These are phyloP conservation scores for Podochytrium sp. DNA, from an alignment of 192 early-diverging fungal species.

Conservation along the genomic window DNA sequence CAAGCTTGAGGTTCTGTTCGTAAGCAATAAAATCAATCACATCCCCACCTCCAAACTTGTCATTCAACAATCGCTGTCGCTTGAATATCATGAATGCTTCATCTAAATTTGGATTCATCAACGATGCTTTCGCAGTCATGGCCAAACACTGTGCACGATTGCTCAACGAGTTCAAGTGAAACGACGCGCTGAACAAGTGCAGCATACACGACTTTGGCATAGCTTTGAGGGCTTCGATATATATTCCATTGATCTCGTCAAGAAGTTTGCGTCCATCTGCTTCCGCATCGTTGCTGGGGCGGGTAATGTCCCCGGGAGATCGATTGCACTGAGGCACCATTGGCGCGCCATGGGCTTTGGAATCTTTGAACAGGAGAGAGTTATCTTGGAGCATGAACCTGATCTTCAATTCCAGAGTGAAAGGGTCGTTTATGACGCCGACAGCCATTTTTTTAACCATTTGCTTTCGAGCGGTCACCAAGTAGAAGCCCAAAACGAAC, in stretches of 20 bases:
- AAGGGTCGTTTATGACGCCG: constrained; percentile 17
- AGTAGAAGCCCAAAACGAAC: constrained; percentile 29
- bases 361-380: constrained; percentile 38
- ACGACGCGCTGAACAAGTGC: constrained; percentile 41
- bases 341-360: no score
- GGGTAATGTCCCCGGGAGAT: not conserved
- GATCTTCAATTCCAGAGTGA: constrained; percentile 44
- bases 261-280: constrained; percentile 22
- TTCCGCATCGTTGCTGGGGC: not conserved
- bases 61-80: constrained; percentile 47
- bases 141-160: constrained; percentile 54
- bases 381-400: constrained; percentile 34
- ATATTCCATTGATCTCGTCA: constrained; percentile 39
- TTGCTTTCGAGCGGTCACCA: constrained; percentile 19
- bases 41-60: constrained; percentile 48
- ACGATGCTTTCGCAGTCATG: constrained; percentile 37
- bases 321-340: not conserved
- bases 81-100: constrained; percentile 53
- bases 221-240: not conserved
- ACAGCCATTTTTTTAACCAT: constrained; percentile 33
- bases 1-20: constrained; percentile 45
- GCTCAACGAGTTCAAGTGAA: constrained; percentile 42
- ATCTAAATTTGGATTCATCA: constrained; percentile 42
- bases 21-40: constrained; percentile 58
- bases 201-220: constrained; percentile 43